Evolutionary conservation across 495 filamentous ascomycete genomes (phyloP), one percentile per base, ranked within the genome.

Genomic region (Aspergillus bridgeri): DNA sequence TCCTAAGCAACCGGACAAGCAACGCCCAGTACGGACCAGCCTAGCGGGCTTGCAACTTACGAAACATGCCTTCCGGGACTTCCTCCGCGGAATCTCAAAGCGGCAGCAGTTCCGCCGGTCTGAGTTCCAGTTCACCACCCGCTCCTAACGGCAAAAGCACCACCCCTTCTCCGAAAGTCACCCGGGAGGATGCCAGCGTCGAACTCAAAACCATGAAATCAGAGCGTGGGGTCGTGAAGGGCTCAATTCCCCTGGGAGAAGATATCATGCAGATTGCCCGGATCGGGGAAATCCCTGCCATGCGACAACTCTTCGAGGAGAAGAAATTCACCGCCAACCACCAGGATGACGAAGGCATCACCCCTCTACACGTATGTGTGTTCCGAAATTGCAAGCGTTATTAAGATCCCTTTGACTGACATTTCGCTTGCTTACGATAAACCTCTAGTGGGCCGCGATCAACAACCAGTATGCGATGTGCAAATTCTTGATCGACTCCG

Each of bases 381-480:
- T 25, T 59, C 23, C 18, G 20, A 27, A 17, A 25, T 17, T 0
- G 5, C 24, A 27, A 23, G 48, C 24, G n/a, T n/a, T 0, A 21
- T 44, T 18, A 18, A 2, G 24, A 2, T 8, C 3, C 15, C 54
- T 21, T 54, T 64, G 11, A 57, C 50, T 52, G 15, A 52, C 7
- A 17, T 55, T 15, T 7, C 11, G 27, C 5, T 29, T 27, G 3
- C 25, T 29, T 29, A 9, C 27, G 58, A 57, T 43, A 24, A 74
- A 9, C 15, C 54, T 59, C 21, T 72, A 98, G 93, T 98, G 94
- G 94, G 94, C 94, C 17, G 91, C 94, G n/a, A 97, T 98, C 73
- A 97, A 98, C 75, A 96, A 96, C 69, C 93, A 96, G 70, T 95
- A 91, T 74, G 88, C 90, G 55, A 88, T 96, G 78, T 96, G 93